Conservation (phyloP, 306 rosid genomes). For the Crotalaria pallida region DNA sequence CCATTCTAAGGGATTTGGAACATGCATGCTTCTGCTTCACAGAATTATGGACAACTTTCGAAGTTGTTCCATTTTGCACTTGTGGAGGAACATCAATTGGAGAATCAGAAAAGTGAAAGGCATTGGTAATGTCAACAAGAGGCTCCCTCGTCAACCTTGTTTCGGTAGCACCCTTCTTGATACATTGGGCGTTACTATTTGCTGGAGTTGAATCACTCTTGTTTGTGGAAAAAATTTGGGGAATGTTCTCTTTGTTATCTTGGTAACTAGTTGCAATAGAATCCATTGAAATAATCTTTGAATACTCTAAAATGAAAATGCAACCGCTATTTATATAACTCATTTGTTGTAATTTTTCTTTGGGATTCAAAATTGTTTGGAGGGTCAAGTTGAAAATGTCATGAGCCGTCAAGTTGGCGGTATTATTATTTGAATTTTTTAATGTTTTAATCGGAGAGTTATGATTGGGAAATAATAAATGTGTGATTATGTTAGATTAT, state of each 20-base stretch:
- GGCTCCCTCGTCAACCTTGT: conserved; percentile 21
- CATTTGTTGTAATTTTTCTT: neutral
- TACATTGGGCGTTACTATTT: neutral
- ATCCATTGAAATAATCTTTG: conserved; percentile 1
- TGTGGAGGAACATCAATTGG: neutral
- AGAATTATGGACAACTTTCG: neutral
- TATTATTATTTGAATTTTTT: too few species aligned
- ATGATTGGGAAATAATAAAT: too few species aligned
- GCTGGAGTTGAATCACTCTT: neutral
- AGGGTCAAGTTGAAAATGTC: neutral
- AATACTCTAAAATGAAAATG: neutral
- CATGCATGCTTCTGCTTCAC: neutral
- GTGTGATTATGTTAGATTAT: too few species aligned
- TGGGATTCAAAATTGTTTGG: neutral
- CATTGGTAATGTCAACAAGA: conserved; percentile 29
- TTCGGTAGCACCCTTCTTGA: neutral
- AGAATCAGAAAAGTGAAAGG: neutral
- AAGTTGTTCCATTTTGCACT: neutral
- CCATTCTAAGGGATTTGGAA: neutral
- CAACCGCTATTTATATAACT: neutral
- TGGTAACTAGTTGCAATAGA: neutral
- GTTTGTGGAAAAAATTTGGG: neutral
- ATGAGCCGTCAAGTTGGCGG: neutral
- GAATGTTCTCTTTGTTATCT: conserved; percentile 22
- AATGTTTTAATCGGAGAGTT: too few species aligned